Base-by-base conservation (phyloP, 805 yeast genomes). In the Zygosaccharomyces pseudorouxii region DNA sequence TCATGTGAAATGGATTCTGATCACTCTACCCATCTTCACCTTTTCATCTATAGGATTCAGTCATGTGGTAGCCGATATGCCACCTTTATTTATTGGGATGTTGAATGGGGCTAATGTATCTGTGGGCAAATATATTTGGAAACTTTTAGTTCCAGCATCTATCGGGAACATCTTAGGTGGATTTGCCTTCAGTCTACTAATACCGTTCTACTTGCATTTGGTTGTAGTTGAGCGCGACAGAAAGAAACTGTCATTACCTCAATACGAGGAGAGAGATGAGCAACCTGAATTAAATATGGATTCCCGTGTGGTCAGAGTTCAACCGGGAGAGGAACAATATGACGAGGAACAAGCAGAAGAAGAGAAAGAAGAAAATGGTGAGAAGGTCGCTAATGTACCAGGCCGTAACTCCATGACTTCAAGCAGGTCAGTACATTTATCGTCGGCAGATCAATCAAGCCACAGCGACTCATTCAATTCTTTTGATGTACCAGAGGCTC, bases 151-250 rank as follows among this genome's bases (percentile, higher is more conserved):
- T 8, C 87, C 95, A 0, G 88, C 82, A 0, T 74, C 81, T 0
- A 55, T 87, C 11, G 96, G 96, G 0, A 87, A 87, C 61, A 77
- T 82, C 1, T 73, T 87, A 27, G 96, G 96, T n/a, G 96, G 96
- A 0, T 61, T 76, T 0, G 71, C 78, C 27, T 87, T 87, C 62
- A 82, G 83, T 4, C 56, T 81, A 3, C 71, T 77, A 0, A 65
- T 85, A 9, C 89, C 93, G 7, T 87, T 81, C 77, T 87, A 84
- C 58, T 70, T 84, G 51, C 95, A 87, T 61, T 59, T 87, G 42
- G 74, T 78, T 18, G 86, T 80, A 33, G 88, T 86, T 33, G 95
- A 86, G 60, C 69, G 78, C 49, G 95, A 86, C 68, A 78, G 80
- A 64, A 74, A 73, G 53, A 60, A 71, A 39, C 69, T 86, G 62